Conservation (phyloP, 2,329 filamentous ascomycete genomes). For the Botryotinia calthae region DNA sequence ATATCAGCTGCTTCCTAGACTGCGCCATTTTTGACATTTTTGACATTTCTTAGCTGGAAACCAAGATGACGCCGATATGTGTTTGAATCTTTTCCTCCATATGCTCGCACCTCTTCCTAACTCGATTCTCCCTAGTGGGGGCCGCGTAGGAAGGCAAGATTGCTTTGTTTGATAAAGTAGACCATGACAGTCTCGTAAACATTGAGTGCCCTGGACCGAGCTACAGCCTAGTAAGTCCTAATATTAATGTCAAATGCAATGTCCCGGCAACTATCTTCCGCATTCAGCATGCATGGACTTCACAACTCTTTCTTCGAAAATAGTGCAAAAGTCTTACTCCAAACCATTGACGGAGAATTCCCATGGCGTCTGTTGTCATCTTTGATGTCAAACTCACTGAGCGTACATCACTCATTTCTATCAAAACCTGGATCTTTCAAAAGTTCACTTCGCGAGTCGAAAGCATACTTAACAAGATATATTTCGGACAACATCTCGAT, state of each 20-base stretch:
- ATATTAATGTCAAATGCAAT: constrained; percentile 12
- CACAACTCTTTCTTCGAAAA: background rate
- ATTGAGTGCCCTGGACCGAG: background rate
- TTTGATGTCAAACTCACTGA: constrained; percentile 1
- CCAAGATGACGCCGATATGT: background rate
- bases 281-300: background rate
- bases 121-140: background rate
- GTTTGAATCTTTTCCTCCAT: background rate
- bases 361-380: constrained; percentile 17
- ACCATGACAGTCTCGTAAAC: background rate
- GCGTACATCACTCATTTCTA: background rate
- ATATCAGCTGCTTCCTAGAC: constrained; percentile 19
- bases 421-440: background rate
- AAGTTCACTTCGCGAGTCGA: background rate
- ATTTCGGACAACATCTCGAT: background rate
- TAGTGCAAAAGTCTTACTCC: background rate
- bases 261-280: constrained; percentile 8
- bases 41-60: background rate
- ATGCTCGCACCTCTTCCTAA: background rate
- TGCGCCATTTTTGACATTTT: constrained; percentile 20
- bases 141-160: background rate
- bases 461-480: background rate
- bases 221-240: background rate
- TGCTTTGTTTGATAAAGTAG: background rate
- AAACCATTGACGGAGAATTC: constrained; percentile 5